A percentile compares a stretch with the other conserved stretches of the same genome.
Conservation (phyloP, 176 grass and related monocot genomes). For the Thalia dealbata region DNA sequence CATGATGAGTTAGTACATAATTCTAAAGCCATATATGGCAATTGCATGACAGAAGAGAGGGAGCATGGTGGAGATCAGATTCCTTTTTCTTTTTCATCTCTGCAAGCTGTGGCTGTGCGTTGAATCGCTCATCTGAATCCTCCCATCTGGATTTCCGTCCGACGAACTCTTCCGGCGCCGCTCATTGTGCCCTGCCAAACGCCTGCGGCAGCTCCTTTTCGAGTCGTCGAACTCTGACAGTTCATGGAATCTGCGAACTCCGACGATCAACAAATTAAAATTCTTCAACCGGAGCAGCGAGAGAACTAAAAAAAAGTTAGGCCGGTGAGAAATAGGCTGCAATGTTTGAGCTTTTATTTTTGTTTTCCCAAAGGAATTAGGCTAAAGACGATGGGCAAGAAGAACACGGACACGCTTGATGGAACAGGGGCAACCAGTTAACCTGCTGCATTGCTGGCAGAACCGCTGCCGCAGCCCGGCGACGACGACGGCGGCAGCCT, state of each 20-base stretch:
- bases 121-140: constrained; percentile 32
- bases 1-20: background rate
- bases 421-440: constrained; percentile 44
- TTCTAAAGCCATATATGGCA: constrained; percentile 9
- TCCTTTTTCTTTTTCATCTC: constrained; percentile 32
- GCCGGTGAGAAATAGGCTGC: too few relatives aligned
- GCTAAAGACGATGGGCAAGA: too few relatives aligned
- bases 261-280: too few relatives aligned
- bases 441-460: constrained; percentile 99
- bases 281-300: too few relatives aligned
- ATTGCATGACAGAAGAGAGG: constrained; percentile 98
- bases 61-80: constrained; percentile 45
- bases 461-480: constrained; percentile 89
- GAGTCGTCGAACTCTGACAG: constrained; percentile 67
- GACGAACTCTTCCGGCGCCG: constrained; percentile 72
- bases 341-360: too few relatives aligned
- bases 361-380: too few relatives aligned
- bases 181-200: constrained; percentile 91
- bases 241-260: constrained; percentile 67
- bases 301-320: too few relatives aligned
- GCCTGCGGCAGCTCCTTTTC: constrained; percentile 75
- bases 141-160: constrained; percentile 28
- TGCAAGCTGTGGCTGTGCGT: constrained; percentile 42
- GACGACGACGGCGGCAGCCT: constrained; percentile 61
- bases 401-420: background rate